Evolutionary conservation across 2,329 filamentous ascomycete species (phyloP).

Genomic region (Rosellinia necatrix): DNA sequence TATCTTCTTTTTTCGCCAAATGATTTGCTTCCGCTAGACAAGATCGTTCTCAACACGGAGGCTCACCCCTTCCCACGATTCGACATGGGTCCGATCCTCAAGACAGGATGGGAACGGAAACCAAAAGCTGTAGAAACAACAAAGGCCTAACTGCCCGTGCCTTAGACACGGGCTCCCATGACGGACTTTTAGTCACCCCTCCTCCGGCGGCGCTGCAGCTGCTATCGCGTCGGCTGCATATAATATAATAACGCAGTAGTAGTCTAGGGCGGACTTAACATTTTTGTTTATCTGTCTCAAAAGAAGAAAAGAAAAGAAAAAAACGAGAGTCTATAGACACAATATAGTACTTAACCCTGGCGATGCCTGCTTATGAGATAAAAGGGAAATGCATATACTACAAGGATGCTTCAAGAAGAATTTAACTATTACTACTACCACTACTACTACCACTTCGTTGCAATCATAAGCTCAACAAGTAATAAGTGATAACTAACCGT

Average conservation of each 20-base stretch:
- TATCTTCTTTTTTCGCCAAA: constrained; percentile 89
- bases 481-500: too few species aligned
- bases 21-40: constrained; percentile 81
- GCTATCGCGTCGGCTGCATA: not conserved
- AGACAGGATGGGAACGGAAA: constrained; percentile 80
- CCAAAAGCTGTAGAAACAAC: constrained; percentile 52
- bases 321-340: not conserved
- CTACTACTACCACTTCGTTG: too few species aligned
- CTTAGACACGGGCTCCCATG: not conserved
- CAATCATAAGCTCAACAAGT: too few species aligned
- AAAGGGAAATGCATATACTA: too few species aligned
- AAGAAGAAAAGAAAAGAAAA: too few species aligned
- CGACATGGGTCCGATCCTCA: constrained; percentile 75
- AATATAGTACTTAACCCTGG: not conserved
- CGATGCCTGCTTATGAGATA: too few species aligned
- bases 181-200: not conserved
- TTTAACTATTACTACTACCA: too few species aligned
- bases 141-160: not conserved
- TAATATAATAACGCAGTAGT: not conserved
- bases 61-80: constrained; percentile 90
- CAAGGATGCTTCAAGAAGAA: too few species aligned
- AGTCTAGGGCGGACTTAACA: not conserved
- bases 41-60: constrained; percentile 94
- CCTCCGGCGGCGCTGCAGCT: not conserved
- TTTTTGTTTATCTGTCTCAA: too few species aligned